Evolutionary conservation across 1,139 yeast species (phyloP), one percentile per base, ranked within the genome.

Genomic region (Tardiomyces depauwii): DNA sequence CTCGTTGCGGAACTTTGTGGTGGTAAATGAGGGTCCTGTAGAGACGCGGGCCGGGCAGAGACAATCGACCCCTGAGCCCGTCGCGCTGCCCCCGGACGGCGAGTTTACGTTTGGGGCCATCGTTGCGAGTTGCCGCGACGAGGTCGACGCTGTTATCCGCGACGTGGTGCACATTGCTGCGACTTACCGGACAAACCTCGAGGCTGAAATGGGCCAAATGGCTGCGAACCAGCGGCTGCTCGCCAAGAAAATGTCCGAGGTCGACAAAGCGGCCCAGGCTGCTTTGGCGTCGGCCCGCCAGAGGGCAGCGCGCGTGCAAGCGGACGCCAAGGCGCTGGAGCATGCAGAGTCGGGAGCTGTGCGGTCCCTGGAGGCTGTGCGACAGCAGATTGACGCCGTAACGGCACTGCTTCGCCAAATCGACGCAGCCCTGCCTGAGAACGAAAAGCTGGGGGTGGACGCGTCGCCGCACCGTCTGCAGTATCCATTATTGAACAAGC

Each of bases 261-360:
- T 39, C 21, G 40, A 44, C 64, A 80, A 30, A 30, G 10, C 5
- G 16, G 36, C 36, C 5, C 36, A 30, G 5, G n/a, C 36, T 5
- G 36, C 16, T 3, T 11, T 30, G 36, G n/a, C 36, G 10, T 13
- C 36, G n/a, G 16, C 36, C 5, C 36, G 36, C 36, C 36, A 30
- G 36, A 4, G 36, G 5, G 10, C 16, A 30, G 11, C 36, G n/a
- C 36, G 10, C 5, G 36, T 30, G 3, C 36, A 30, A 10, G n/a
- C 36, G 5, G 36, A 30, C 11, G 3, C 16, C 36, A 30, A 30
- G 11, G n/a, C 36, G n/a, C 36, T 30, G 5, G 36, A 30, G 10
- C 5, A 4, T 30, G 36, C n/a, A 4, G 36, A 30, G 16, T 12
- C 16, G n/a, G 36, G 36, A 3, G 36, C 36, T 3, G 16, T 30